Evolutionary conservation across 108 stramenopile species (phyloP).

Genomic region (Stephanodiscus minutulus): DNA sequence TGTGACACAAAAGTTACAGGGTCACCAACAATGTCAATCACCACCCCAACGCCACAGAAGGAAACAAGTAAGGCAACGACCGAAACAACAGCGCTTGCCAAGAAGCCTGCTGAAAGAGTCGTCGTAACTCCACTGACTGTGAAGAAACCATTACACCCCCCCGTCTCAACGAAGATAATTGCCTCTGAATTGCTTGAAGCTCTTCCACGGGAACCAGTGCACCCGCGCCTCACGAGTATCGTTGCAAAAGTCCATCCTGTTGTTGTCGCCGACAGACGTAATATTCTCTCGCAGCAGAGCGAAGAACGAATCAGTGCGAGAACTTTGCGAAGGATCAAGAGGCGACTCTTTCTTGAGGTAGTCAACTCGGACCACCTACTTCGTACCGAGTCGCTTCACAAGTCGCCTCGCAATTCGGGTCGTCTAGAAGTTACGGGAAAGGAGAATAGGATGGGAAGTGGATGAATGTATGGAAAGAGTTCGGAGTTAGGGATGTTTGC

Average conservation of each 20-base stretch:
- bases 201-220: background rate
- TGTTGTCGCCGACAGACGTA: background rate
- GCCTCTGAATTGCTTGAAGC: background rate
- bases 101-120: background rate
- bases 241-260: background rate
- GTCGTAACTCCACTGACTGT: background rate
- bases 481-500: background rate
- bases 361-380: constrained; percentile 20
- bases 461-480: constrained; percentile 6
- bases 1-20: background rate
- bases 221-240: background rate
- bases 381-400: constrained; percentile 4
- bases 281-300: background rate
- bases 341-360: constrained; percentile 40
- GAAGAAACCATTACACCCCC: background rate
- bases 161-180: background rate
- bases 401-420: background rate
- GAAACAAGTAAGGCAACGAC: background rate
- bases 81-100: background rate
- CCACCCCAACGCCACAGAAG: background rate
- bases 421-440: constrained; percentile 6
- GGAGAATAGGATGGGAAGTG: constrained; percentile 17
- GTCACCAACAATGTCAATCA: constrained; percentile 15
- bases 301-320: constrained; percentile 18
- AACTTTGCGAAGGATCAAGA: constrained; percentile 35